These are phyloP conservation scores for Beta vulgaris DNA, from an alignment of 148 eudicot genomes.

Conservation along the genomic window DNA sequence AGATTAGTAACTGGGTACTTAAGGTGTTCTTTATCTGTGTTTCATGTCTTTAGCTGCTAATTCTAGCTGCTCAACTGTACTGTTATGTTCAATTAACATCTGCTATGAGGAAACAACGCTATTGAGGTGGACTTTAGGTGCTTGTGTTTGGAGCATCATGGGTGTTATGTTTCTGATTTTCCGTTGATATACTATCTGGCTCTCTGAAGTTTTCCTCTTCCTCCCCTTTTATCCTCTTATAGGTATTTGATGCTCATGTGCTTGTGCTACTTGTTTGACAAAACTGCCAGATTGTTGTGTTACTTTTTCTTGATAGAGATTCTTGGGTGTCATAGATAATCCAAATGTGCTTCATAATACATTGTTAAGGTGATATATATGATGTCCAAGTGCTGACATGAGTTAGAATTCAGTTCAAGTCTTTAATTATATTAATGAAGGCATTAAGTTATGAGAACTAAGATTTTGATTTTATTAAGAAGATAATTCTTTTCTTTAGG, in stretches of 20 bases:
- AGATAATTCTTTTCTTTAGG: no score
- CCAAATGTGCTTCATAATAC: no score
- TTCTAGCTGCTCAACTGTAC: no score
- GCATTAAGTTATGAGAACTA: no score
- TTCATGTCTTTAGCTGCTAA: no score
- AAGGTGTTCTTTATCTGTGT: no score
- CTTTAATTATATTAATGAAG: no score
- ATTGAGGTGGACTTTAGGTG: neutral
- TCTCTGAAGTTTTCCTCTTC: neutral
- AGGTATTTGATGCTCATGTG: constrained; percentile 1
- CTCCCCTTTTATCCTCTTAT: neutral
- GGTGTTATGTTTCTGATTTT: neutral
- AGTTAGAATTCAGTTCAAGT: no score
- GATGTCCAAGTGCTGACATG: no score
- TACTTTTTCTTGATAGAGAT: neutral
- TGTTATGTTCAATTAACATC: neutral
- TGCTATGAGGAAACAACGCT: neutral
- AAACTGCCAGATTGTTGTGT: neutral
- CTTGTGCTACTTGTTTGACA: neutral
- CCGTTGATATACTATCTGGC: neutral
- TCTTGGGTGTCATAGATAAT: neutral
- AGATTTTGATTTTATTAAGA: no score
- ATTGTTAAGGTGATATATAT: no score
- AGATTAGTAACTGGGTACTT: no score
- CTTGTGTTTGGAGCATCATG: constrained; percentile 1